Conservation (phyloP, 768 basidiomycete genomes). For the Russula griseocarnosa region DNA sequence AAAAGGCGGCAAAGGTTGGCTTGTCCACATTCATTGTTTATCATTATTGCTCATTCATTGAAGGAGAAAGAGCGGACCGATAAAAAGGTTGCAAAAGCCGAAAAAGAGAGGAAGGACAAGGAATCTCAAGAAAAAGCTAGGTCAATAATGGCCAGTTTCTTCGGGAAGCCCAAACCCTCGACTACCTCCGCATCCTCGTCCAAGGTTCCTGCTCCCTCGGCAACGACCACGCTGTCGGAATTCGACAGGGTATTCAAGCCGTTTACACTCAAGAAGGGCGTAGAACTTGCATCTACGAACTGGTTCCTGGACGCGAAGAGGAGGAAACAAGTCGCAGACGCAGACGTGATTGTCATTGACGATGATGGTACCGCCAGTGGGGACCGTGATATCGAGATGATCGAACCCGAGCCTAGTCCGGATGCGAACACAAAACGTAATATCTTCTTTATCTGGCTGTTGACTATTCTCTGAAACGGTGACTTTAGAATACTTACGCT, state of each 20-base stretch:
- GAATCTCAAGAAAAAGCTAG: slow-evolving; percentile 70
- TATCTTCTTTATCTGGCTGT: slow-evolving; percentile 29
- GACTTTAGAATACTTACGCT: slow-evolving; percentile 11
- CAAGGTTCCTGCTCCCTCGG: slow-evolving; percentile 31
- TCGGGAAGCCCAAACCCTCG: slow-evolving; percentile 55
- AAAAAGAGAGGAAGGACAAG: slow-evolving; percentile 68
- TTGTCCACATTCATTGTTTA: neutral
- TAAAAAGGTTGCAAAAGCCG: slow-evolving; percentile 62
- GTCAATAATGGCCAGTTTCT: slow-evolving; percentile 74
- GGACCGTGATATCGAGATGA: slow-evolving; percentile 31
- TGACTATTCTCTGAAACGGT: neutral
- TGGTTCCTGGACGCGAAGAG: slow-evolving; percentile 48
- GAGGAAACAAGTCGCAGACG: slow-evolving; percentile 28
- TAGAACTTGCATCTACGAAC: slow-evolving; percentile 66
- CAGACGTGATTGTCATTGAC: slow-evolving; percentile 59
- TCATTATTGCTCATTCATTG: neutral
- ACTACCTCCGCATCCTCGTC: slow-evolving; percentile 30
- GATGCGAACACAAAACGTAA: slow-evolving; percentile 41
- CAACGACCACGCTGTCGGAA: slow-evolving; percentile 47
- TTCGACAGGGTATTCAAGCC: slow-evolving; percentile 76
- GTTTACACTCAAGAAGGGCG: slow-evolving; percentile 73
- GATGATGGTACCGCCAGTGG: slow-evolving; percentile 40
- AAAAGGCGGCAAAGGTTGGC: slow-evolving; percentile 55
- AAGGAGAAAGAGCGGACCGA: slow-evolving; percentile 69
- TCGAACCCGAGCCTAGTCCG: slow-evolving; percentile 21